A percentile compares a stretch with the other conserved stretches of the same genome.
Conservation (phyloP, 371 early-diverging fungal genomes). For the Catenaria anguillulae region DNA sequence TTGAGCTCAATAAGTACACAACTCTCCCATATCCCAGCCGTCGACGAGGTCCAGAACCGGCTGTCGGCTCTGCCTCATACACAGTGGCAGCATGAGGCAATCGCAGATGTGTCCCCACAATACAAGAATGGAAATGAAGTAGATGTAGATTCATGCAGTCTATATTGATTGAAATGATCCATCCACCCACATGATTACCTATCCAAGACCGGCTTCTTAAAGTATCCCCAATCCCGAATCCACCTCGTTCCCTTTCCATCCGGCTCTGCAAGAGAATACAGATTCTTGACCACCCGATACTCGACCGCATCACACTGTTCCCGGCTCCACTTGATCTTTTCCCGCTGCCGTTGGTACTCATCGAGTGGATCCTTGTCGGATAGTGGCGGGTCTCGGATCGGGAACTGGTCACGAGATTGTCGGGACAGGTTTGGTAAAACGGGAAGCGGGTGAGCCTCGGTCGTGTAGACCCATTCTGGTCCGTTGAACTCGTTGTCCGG, state of each 20-base stretch:
- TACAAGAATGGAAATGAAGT: too few relatives aligned
- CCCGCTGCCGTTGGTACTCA: not conserved
- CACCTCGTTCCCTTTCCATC: not conserved
- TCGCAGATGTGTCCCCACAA: too few relatives aligned
- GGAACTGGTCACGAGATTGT: too few relatives aligned
- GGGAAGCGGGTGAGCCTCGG: slow-evolving; percentile 80
- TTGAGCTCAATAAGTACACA: too few relatives aligned
- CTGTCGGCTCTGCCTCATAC: too few relatives aligned
- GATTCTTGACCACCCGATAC: not conserved
- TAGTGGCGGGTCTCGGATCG: too few relatives aligned
- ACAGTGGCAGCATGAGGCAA: too few relatives aligned
- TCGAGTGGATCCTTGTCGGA: not conserved
- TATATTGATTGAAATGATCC: too few relatives aligned
- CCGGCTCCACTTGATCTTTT: not conserved
- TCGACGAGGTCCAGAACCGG: too few relatives aligned
- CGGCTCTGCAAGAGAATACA: not conserved
- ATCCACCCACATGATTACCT: too few relatives aligned
- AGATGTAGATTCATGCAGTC: too few relatives aligned
- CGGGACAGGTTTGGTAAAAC: slow-evolving; percentile 22
- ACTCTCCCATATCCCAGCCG: too few relatives aligned
- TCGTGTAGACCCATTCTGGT: slow-evolving; percentile 54
- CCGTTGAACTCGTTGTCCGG: slow-evolving; percentile 45
- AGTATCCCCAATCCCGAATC: not conserved
- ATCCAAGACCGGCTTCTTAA: not conserved
- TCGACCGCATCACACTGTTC: not conserved